Percentiles rank a stretch among this genome's conserved stretches.
Conservation (phyloP, 208 protist genomes). For the Leishmania tarentolae region DNA sequence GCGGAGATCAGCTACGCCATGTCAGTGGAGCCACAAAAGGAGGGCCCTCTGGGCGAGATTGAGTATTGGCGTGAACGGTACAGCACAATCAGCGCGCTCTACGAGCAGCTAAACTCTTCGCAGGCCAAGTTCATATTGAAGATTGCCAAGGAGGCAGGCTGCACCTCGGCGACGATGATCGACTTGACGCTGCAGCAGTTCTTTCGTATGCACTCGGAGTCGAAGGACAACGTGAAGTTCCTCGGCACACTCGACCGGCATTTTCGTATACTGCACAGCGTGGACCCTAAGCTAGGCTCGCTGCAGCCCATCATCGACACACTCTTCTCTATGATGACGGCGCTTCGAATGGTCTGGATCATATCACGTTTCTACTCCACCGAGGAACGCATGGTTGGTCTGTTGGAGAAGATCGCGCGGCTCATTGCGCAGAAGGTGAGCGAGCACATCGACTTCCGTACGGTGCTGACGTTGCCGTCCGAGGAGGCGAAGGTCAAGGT, state of each 20-base stretch:
- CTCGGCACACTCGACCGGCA: constrained; percentile 98
- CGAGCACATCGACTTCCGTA: constrained; percentile 93
- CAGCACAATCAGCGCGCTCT: constrained; percentile 94
- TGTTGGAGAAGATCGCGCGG: constrained; percentile 97
- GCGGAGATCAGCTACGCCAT: constrained; percentile 91
- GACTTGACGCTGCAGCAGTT: constrained; percentile 93
- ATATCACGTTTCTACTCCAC: constrained; percentile 99
- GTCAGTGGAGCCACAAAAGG: constrained; percentile 90
- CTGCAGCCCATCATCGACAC: constrained; percentile 97
- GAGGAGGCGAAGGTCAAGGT: constrained; percentile 86
- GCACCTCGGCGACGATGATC: constrained; percentile 90
- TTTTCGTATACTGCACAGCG: constrained; percentile 96
- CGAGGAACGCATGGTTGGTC: constrained; percentile 97
- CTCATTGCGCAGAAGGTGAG: constrained; percentile 96
- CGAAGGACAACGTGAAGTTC: constrained; percentile 99
- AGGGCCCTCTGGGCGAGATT: constrained; percentile 96
- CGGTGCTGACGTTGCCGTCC: constrained; percentile 79
- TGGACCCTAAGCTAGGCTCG: constrained; percentile 73
- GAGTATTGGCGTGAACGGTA: constrained; percentile 97
- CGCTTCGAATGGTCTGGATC: constrained; percentile 99
- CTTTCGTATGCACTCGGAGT: constrained; percentile 95
- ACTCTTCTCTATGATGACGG: constrained; percentile 98
- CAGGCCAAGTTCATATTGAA: constrained; percentile 93
- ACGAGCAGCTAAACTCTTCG: constrained; percentile 97
- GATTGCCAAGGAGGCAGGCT: constrained; percentile 90